phyloP scores from a whole-genome alignment of 2,329 filamentous ascomycete species.

The Pseudophaeomoniella oleicola region DNA sequence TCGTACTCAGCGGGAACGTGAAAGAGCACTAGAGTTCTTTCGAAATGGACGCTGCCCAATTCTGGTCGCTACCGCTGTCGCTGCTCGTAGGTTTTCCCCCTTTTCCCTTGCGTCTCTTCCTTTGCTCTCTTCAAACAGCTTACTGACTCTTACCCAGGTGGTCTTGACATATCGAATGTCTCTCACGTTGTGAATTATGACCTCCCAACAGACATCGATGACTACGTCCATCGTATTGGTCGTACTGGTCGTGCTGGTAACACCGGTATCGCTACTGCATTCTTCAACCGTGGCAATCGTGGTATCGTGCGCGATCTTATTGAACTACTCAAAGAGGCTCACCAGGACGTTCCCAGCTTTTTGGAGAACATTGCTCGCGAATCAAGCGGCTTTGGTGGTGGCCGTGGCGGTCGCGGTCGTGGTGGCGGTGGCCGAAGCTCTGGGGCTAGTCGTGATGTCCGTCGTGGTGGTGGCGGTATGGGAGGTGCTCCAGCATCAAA shows the following conservation, averaged over 20 bases:
- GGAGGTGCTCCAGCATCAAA: constrained; percentile 21
- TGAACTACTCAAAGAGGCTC: constrained; percentile 96
- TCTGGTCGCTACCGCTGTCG: constrained; percentile 90
- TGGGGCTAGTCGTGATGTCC: constrained; percentile 71
- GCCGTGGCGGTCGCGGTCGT: constrained; percentile 47
- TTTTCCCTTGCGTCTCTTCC: constrained; percentile 3
- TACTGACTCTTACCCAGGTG: constrained; percentile 30
- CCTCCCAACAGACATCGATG: constrained; percentile 94
- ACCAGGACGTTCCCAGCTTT: constrained; percentile 90
- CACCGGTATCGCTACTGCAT: constrained; percentile 93
- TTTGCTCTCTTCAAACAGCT: background rate
- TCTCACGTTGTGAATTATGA: constrained; percentile 99
- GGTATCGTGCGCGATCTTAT: constrained; percentile 93
- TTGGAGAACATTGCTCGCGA: constrained; percentile 96
- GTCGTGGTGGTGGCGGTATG: constrained; percentile 41
- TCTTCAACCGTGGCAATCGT: constrained; percentile 99
- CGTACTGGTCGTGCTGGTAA: constrained; percentile 99
- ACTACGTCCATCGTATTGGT: constrained; percentile 98
- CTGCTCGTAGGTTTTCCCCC: constrained; percentile 43
- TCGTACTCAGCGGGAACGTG: constrained; percentile 96
- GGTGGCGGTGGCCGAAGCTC: constrained; percentile 49
- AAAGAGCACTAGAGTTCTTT: constrained; percentile 95
- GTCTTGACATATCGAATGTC: constrained; percentile 90
- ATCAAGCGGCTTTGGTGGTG: constrained; percentile 65
- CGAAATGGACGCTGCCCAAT: constrained; percentile 90